These are phyloP conservation scores for Stemphylium lycopersici DNA, from an alignment of 2,329 filamentous ascomycete genomes.

Conservation along the genomic window DNA sequence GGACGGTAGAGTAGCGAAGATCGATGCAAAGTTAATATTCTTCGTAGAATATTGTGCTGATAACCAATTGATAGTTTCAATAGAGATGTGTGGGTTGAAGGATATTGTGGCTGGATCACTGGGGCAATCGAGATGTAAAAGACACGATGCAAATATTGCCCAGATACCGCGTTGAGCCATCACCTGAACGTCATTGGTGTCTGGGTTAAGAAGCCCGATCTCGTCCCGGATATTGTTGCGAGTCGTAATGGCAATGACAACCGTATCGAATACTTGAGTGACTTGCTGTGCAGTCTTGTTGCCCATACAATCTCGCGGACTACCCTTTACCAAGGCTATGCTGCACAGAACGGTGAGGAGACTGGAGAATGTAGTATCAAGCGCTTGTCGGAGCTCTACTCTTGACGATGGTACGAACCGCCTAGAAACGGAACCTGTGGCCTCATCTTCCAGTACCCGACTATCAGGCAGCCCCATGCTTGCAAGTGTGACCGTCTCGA, in stretches of 20 bases:
- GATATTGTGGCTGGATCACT: constrained; percentile 4
- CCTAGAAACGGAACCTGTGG: constrained; percentile 23
- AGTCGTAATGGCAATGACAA: constrained; percentile 32
- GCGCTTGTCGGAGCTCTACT: constrained; percentile 38
- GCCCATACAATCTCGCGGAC: constrained; percentile 24
- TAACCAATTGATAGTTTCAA: constrained; percentile 30
- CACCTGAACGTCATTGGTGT: constrained; percentile 33
- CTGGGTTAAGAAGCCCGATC: constrained; percentile 28
- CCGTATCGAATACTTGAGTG: constrained; percentile 31
- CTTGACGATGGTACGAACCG: constrained; percentile 33
- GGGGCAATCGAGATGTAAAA: constrained; percentile 29
- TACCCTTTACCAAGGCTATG: constrained; percentile 36
- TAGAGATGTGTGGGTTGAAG: constrained; percentile 16
- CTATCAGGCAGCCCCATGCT: constrained; percentile 39
- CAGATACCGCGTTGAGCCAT: constrained; percentile 41
- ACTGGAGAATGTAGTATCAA: constrained; percentile 45
- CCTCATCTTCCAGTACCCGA: constrained; percentile 26
- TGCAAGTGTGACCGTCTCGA: constrained; percentile 37
- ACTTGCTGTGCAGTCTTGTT: constrained; percentile 23
- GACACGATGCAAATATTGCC: constrained; percentile 32
- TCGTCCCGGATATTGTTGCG: constrained; percentile 32
- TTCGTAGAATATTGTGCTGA: constrained; percentile 29
- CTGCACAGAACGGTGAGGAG: constrained; percentile 43
- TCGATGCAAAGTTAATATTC: constrained; percentile 27
- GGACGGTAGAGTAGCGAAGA: constrained; percentile 32